A percentile compares a stretch with the other conserved stretches of the same genome.
These are phyloP conservation scores for Fusarium succisae DNA, from an alignment of 2,329 filamentous ascomycete species.

Conservation along the genomic window DNA sequence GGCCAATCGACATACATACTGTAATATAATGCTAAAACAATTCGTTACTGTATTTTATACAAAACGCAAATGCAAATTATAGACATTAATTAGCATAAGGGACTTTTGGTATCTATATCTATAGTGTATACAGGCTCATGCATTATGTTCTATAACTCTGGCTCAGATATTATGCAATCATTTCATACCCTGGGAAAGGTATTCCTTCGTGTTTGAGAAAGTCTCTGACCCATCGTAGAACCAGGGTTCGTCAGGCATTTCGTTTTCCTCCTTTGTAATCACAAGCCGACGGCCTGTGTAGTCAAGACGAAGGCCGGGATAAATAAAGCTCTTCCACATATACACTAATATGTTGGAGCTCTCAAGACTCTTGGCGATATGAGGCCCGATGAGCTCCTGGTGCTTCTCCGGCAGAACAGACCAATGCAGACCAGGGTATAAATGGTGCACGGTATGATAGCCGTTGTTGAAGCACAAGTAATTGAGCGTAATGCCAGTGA, in stretches of 20 bases:
- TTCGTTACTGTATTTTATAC: too few species aligned
- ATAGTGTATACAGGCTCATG: background rate
- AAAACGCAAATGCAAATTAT: too few species aligned
- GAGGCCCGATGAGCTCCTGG: background rate
- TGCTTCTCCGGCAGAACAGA: conserved; percentile 12
- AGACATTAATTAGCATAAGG: too few species aligned
- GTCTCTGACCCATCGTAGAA: conserved; percentile 5
- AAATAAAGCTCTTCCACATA: conserved; percentile 15
- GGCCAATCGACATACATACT: background rate
- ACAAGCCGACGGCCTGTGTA: background rate
- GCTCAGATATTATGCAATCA: background rate
- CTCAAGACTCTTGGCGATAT: background rate
- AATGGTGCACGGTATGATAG: conserved; percentile 16
- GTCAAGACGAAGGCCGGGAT: conserved; percentile 4
- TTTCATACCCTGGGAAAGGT: conserved; percentile 13
- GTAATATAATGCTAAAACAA: too few species aligned
- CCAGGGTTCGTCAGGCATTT: conserved; percentile 18
- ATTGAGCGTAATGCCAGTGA: background rate
- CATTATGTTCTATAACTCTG: background rate
- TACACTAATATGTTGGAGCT: background rate
- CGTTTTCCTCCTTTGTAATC: conserved; percentile 12
- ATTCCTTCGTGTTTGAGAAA: conserved; percentile 6
- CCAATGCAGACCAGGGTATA: conserved; percentile 15
- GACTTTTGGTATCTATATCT: background rate
- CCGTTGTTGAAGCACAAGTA: conserved; percentile 21